These are phyloP conservation scores for Sporothrix pallida DNA, from an alignment of 2,329 filamentous ascomycete species.

Conservation along the genomic window DNA sequence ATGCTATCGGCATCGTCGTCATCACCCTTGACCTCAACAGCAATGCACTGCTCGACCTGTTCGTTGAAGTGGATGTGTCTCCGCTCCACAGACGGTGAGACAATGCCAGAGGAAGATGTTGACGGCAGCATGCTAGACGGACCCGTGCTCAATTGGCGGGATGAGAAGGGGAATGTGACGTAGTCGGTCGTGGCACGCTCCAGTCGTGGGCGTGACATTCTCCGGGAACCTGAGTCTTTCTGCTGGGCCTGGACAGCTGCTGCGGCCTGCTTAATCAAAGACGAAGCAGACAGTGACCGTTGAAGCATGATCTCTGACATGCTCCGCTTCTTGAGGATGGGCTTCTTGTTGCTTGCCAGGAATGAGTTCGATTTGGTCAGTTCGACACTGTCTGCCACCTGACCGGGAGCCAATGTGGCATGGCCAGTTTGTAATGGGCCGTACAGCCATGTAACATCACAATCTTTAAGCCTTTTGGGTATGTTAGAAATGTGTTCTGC, in stretches of 20 bases:
- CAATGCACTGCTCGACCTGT: conserved; percentile 94
- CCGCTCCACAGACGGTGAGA: conserved; percentile 68
- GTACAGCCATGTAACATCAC: conserved; percentile 97
- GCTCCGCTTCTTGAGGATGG: conserved; percentile 94
- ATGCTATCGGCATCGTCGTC: conserved; percentile 73
- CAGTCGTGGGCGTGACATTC: conserved; percentile 60
- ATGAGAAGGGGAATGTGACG: conserved; percentile 67
- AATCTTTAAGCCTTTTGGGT: conserved; percentile 86
- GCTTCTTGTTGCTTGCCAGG: conserved; percentile 73
- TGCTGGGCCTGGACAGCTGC: conserved; percentile 85
- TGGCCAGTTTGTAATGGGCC: conserved; percentile 82
- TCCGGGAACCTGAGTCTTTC: conserved; percentile 56
- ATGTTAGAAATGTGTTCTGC: conserved; percentile 41
- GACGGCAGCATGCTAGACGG: conserved; percentile 70
- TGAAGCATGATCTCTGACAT: conserved; percentile 96
- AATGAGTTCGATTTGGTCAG: conserved; percentile 67
- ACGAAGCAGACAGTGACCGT: conserved; percentile 84
- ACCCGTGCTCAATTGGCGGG: conserved; percentile 64
- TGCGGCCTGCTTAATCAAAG: conserved; percentile 85
- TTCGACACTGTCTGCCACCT: conserved; percentile 48
- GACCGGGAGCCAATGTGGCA: conserved; percentile 57
- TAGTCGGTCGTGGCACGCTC: conserved; percentile 72
- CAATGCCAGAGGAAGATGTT: conserved; percentile 70
- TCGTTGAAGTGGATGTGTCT: conserved; percentile 97
- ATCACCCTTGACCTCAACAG: conserved; percentile 82